Evolutionary conservation across 805 yeast genomes (phyloP), one percentile per base, ranked within the genome.

Genomic region (Starmerella apicola): DNA sequence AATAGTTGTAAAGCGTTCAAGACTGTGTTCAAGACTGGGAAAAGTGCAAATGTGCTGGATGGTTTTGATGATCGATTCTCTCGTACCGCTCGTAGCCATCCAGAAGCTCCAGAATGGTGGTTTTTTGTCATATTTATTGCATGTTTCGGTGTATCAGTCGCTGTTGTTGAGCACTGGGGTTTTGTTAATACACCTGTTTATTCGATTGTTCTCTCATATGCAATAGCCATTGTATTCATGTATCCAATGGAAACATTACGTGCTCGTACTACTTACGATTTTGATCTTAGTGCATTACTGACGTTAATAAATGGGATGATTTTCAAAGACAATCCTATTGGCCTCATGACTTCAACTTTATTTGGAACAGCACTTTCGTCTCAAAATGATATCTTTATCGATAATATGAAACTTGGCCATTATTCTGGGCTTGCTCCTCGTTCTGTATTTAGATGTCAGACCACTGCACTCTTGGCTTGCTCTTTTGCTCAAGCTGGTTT

Each of bases 41-140:
- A 51, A 25, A 50, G 65, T 10, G 37, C 64, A 22, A 50, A 66
- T 10, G 36, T 64, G 23, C 50, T 58, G 16, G 55, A 37, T 32
- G 50, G 48, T 12, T 60, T 51, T 48, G 52, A 67, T 17, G 81
- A 76, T 50, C 72, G 78, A 3, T 78, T 72, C 50, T 67, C 76
- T 42, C 61, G 61, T 35, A 73, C 75, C 69, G 75, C 75, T 78
- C 48, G 68, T 9, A 46, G 49, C 25, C 69, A 71, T 48, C 67
- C 67, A 26, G 84, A 78, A 47, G 82, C 76, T 18, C 91, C 91
- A 1, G 79, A 74, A 46, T 74, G 77, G 76, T 76, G 84, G 81
- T 78, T 70, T 30, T 70, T 35, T 70, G 78, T 5, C 49, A 43
- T 63, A 12, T 53, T 75, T 23, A 39, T 67, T 17, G 45, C 61